A percentile compares a stretch with the other conserved stretches of the same genome.
Conservation (phyloP, 352 stramenopile genomes). For the Pilasporangium apinafurcum region DNA sequence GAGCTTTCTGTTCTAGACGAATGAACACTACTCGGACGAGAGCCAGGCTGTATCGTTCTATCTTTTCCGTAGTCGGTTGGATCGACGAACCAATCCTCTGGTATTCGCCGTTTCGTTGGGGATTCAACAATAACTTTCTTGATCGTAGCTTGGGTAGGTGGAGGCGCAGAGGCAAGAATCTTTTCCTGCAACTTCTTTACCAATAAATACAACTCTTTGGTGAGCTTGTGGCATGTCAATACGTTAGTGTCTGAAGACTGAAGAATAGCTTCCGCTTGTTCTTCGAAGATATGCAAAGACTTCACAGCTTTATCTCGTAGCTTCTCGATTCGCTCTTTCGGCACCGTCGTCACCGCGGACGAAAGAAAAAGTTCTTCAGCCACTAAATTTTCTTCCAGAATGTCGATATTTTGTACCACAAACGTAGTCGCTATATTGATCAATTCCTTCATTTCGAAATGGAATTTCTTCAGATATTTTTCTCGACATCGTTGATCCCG, state of each 20-base stretch:
- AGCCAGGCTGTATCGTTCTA: conserved; percentile 1
- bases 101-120: conserved; percentile 59
- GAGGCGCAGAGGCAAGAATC: conserved; percentile 52
- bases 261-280: conserved; percentile 15
- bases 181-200: conserved; percentile 45
- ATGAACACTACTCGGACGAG: conserved; percentile 16
- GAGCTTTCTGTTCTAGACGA: conserved; percentile 36
- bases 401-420: conserved; percentile 51
- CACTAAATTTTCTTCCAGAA: conserved; percentile 66
- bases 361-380: conserved; percentile 56
- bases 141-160: conserved; percentile 57
- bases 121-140: conserved; percentile 73
- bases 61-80: conserved; percentile 20
- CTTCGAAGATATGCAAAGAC: conserved; percentile 33
- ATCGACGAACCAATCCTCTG: conserved; percentile 73
- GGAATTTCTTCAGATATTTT: conserved; percentile 52
- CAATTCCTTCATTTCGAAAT: conserved; percentile 25
- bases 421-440: conserved; percentile 36
- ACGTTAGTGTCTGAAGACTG: conserved; percentile 34
- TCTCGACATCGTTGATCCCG: conserved; percentile 27
- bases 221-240: conserved; percentile 57
- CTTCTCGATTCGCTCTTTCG: conserved; percentile 49
- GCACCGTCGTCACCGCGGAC: conserved; percentile 38
- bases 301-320: conserved; percentile 29
- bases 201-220: conserved; percentile 55